Percentiles rank a stretch among this genome's conserved stretches.
phyloP scores from a whole-genome alignment of 768 basidiomycete genomes.

The Tulasnella sp. region DNA sequence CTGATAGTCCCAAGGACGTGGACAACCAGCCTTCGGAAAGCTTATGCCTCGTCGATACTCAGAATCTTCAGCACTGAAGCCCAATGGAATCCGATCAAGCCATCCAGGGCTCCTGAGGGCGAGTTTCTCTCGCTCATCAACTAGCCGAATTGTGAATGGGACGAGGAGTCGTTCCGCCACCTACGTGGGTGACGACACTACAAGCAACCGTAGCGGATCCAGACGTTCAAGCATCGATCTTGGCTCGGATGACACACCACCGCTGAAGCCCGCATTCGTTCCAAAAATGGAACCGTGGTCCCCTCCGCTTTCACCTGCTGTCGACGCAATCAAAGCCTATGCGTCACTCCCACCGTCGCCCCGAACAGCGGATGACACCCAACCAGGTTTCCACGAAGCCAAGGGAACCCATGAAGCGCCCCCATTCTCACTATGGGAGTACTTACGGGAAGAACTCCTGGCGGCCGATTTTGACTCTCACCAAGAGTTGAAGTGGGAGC shows the following conservation, averaged over 20 bases:
- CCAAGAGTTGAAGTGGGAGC: conserved; percentile 92
- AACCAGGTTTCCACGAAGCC: background rate
- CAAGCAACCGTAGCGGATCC: background rate
- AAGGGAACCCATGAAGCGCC: conserved; percentile 29
- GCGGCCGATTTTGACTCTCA: conserved; percentile 95
- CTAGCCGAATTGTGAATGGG: background rate
- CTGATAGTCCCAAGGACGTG: background rate
- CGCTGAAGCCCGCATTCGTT: background rate
- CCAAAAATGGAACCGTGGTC: conserved; percentile 30
- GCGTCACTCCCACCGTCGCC: conserved; percentile 30
- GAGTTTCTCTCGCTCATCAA: conserved; percentile 11
- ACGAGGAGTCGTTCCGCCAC: conserved; percentile 28
- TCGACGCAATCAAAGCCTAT: conserved; percentile 26
- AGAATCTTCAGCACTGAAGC: background rate
- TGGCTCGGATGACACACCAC: background rate
- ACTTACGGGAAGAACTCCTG: conserved; percentile 82
- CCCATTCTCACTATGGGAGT: conserved; percentile 90
- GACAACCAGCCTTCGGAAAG: background rate
- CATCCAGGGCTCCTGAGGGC: background rate
- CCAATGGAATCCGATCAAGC: conserved; percentile 1
- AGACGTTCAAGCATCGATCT: background rate
- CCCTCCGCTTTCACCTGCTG: conserved; percentile 25
- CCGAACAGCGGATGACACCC: background rate
- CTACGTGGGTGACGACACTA: conserved; percentile 14
- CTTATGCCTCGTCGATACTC: conserved; percentile 18